Percentiles rank a stretch among this genome's conserved stretches.
These are phyloP conservation scores for Fusarium luffae DNA, from an alignment of 2,329 filamentous ascomycete genomes.

Conservation along the genomic window DNA sequence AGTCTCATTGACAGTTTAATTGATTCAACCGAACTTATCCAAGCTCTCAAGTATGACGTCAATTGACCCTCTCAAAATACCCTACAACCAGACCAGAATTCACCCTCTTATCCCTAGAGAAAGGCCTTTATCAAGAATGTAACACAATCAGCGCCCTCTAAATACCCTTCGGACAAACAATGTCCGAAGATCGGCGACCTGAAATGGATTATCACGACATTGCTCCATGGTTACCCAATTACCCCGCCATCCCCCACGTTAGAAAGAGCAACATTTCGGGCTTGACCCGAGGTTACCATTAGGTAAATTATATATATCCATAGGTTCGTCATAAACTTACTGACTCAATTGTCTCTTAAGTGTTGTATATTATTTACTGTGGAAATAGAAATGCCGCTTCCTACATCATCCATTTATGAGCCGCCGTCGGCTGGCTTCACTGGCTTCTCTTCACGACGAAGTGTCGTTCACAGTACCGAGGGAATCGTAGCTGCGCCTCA, in stretches of 20 bases:
- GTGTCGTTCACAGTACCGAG: conserved; percentile 91
- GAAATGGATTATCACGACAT: conserved; percentile 34
- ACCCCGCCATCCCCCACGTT: conserved; percentile 38
- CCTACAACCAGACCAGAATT: not conserved
- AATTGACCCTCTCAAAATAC: not conserved
- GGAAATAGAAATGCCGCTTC: conserved; percentile 65
- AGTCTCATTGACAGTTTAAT: too few species aligned
- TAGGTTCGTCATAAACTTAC: too few species aligned
- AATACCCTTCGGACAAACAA: conserved; percentile 4
- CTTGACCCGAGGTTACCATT: conserved; percentile 23
- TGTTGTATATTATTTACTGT: too few species aligned
- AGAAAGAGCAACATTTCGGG: conserved; percentile 4
- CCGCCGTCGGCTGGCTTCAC: conserved; percentile 63
- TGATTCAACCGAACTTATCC: too few species aligned
- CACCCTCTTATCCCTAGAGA: not conserved
- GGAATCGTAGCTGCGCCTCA: conserved; percentile 93
- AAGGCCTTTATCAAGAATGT: not conserved
- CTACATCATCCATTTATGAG: conserved; percentile 60
- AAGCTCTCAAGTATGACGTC: not conserved
- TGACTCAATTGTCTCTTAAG: too few species aligned
- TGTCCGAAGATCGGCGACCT: conserved; percentile 34
- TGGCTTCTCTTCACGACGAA: conserved; percentile 81
- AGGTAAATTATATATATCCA: conserved; percentile 5
- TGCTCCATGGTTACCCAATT: conserved; percentile 15
- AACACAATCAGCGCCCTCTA: conserved; percentile 12